Evolutionary conservation across 2,329 filamentous ascomycete genomes (phyloP).

Genomic region (Diplodia scrobiculata): DNA sequence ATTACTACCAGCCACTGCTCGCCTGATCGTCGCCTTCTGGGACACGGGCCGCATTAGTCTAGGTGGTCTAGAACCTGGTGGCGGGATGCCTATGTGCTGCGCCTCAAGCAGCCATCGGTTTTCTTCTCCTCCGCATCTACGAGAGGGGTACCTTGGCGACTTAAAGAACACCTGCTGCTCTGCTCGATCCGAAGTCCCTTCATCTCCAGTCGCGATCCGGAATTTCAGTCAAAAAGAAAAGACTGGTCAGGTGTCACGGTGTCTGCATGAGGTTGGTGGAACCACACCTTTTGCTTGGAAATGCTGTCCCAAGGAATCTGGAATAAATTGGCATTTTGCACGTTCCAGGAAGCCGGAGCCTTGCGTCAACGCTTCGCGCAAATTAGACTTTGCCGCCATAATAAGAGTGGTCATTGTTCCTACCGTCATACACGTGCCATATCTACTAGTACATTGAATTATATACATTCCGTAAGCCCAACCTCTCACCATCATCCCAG

Average conservation of each 20-base stretch:
- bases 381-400: not conserved
- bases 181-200: no score
- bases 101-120: not conserved
- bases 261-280: not conserved
- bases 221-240: not conserved
- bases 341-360: not conserved
- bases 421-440: not conserved
- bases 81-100: not conserved
- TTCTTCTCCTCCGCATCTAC: not conserved
- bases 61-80: not conserved
- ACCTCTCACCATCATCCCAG: not conserved
- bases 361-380: not conserved
- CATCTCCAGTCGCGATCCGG: not conserved
- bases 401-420: not conserved
- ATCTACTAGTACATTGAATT: not conserved
- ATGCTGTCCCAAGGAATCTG: not conserved
- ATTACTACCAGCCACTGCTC: not conserved
- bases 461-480: not conserved
- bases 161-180: not conserved
- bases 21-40: not conserved
- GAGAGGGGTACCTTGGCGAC: not conserved
- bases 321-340: not conserved
- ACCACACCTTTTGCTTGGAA: not conserved
- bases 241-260: not conserved
- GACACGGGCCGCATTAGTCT: not conserved